Evolutionary conservation across 2,329 filamentous ascomycete species (phyloP), one percentile per base, ranked within the genome.

Genomic region (Nemania sp.): DNA sequence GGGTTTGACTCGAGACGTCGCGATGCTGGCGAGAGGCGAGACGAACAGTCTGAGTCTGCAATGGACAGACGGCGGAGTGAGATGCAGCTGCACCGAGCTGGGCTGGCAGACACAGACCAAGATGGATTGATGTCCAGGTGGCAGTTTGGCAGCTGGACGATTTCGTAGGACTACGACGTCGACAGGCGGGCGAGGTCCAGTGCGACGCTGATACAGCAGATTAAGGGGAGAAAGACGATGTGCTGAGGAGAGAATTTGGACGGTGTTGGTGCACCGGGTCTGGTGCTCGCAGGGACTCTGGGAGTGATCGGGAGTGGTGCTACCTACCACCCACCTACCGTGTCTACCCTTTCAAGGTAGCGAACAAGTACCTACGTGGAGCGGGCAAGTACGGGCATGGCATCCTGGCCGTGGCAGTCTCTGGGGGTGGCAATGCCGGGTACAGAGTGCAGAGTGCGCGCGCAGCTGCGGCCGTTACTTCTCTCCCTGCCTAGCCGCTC

Each of bases 181-280:
- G 36, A 37, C 33, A 33, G 28, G 46, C 30, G 20, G 57, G 31
- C 34, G 26, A 40, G 49, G 47, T 54, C 50, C 53, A 39, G 53
- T 61, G 56, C 53, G 50, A 61, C 59, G 56, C 42, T 59, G 56
- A 43, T 52, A 50, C 36, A 20, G 36, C 47, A 57, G 46, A 53
- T 31, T 33, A 54, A 52, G 47, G 52, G 52, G 42, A 45, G 42
- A n/a, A 39, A 33, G 41, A 19, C 41, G 28, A 41, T 39, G 43
- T 48, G 42, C n/a, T 45, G 33, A 43, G 34, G 23, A 39, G 42
- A 48, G 31, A 26, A 48, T 37, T 20, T 33, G 45, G 23, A 56
- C 15, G 43, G 54, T 41, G 36, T 19, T 26, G 34, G 42, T 36
- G 39, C n/a, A 7, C 8, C 26, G 37, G 20, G 9, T 26, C 17